Evolutionary conservation across 345 rosid species (phyloP).

Genomic region (Sonneratia alba): DNA sequence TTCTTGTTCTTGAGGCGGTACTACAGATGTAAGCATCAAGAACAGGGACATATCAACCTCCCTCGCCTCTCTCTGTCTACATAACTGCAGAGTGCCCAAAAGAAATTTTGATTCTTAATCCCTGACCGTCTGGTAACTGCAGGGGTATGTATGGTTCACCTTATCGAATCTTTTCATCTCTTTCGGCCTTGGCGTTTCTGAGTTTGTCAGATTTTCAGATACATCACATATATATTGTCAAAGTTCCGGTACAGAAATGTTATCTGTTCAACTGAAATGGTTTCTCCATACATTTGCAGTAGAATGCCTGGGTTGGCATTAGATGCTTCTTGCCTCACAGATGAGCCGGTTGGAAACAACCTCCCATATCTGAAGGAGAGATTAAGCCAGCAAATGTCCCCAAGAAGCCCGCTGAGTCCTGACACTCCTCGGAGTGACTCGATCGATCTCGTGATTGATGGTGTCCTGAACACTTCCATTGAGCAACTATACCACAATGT

Average conservation of each 20-base stretch:
- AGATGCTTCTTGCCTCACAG: neutral
- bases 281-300: neutral
- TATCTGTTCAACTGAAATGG: neutral
- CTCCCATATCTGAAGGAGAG: conserved; percentile 5
- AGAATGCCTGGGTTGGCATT: conserved; percentile 9
- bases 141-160: neutral
- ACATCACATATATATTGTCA: neutral
- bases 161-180: neutral
- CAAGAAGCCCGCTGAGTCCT: conserved; percentile 19
- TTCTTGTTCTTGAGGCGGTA: neutral
- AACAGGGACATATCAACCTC: neutral
- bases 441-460: conserved; percentile 31
- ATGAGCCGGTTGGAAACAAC: neutral
- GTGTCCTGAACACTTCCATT: conserved; percentile 43
- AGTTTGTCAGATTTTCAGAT: neutral
- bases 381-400: conserved; percentile 7
- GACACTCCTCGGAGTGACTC: conserved; percentile 14
- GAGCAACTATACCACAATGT: conserved; percentile 80
- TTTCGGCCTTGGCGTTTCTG: neutral
- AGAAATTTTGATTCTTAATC: neutral
- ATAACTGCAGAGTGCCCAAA: neutral
- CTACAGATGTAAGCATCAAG: neutral
- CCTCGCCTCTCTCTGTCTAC: neutral
- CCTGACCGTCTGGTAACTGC: neutral
- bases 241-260: neutral